Conservation (phyloP, 257 asterid species). For the Handroanthus guayacan region DNA sequence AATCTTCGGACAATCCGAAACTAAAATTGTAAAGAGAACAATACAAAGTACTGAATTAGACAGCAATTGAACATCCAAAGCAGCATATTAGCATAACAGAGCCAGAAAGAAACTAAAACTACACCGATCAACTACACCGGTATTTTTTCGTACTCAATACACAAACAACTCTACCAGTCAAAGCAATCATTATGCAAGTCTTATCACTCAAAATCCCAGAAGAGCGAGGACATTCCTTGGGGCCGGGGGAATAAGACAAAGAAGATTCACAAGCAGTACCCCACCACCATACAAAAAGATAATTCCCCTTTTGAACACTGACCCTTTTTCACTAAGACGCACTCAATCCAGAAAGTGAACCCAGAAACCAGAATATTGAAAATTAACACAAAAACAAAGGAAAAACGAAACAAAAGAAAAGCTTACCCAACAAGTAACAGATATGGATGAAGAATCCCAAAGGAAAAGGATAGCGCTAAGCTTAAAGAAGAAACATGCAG, state of each 20-base stretch:
- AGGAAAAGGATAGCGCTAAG: neutral
- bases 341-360: constrained; percentile 7
- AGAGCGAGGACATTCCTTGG: neutral
- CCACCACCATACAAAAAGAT: neutral
- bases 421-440: neutral
- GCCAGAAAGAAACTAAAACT: neutral
- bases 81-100: neutral
- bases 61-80: neutral
- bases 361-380: neutral
- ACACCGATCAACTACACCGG: neutral
- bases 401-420: neutral
- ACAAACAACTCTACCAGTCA: neutral
- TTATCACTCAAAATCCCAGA: neutral
- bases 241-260: neutral
- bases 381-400: neutral
- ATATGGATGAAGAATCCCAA: neutral
- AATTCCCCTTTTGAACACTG: neutral
- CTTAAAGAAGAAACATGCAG: constrained; percentile 19
- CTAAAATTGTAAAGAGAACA: neutral
- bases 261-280: constrained; percentile 1
- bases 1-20: neutral
- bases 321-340: neutral
- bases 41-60: constrained; percentile 7
- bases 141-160: neutral
- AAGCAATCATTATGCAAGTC: neutral